Evolutionary conservation across 805 yeast genomes (phyloP), one percentile per base, ranked within the genome.

Genomic region (Wickerhamomyces pijperi): DNA sequence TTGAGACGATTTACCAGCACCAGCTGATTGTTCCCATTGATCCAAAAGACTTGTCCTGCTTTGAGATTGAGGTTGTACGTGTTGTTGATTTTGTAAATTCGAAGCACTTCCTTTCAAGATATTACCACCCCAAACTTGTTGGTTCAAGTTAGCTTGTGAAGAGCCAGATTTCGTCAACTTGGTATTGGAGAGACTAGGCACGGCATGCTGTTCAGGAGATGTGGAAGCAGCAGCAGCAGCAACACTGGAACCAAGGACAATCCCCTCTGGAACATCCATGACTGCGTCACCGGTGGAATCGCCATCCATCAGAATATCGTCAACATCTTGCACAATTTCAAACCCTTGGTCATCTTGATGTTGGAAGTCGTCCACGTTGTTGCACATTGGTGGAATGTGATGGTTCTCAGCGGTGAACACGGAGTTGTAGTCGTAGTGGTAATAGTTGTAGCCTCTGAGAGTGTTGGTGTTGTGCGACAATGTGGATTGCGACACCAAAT

Each of bases 401-500:
- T 31, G 12, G 19, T 31, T 31, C 17, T 31, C 33, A 16, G 38
- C 58, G 3, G 74, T 72, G 54, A 79, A 82, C 18, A 82, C 92
- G 0, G 86, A 70, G 54, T 83, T 83, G 58, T 83, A 83, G 57
- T 83, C 90, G 55, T 82, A 82, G 59, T 75, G 74, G 59, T 78
- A 80, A 13, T 31, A 31, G 53, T 82, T 86, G 51, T 77, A 80
- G 14, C 88, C 88, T 60, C 87, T 69, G 50, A 70, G 72, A 29
- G 83, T 77, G 48, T 73, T 74, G 29, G 80, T 78, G 52, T 82
- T 79, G 59, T 82, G 92, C 2, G 86, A 77, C 37, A 79, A 70
- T 1, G 78, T 73, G 53, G 78, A 52, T 46, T 50, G 50, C 31
- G 59, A 61, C 32, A 57, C 63, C 9, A 61, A 63, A 5, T 60